phyloP scores from a whole-genome alignment of 2,329 filamentous ascomycete species.

The Cytospora paraplurivora region DNA sequence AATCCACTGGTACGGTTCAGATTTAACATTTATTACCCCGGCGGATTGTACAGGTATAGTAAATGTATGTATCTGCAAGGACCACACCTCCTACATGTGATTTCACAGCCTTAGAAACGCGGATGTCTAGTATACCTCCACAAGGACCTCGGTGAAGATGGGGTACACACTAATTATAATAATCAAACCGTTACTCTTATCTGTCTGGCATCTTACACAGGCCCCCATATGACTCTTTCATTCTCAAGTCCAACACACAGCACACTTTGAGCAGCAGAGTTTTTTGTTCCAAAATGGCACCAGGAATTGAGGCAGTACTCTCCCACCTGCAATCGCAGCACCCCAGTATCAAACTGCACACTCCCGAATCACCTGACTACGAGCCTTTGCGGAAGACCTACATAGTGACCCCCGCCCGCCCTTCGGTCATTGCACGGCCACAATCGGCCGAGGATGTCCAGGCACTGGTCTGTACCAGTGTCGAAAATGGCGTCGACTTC shows the following conservation, averaged over 20 bases:
- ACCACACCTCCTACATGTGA: no score
- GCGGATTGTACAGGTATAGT: slow-evolving; percentile 11
- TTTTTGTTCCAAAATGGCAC: slow-evolving; percentile 8
- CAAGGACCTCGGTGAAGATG: no score
- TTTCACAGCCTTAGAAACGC: no score
- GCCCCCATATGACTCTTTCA: no score
- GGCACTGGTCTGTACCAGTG: slow-evolving; percentile 2
- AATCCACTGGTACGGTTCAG: no score
- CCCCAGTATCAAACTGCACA: slow-evolving; percentile 1
- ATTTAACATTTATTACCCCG: slow-evolving; percentile 12
- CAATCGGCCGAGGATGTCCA: slow-evolving; percentile 13
- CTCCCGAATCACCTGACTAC: slow-evolving; percentile 9
- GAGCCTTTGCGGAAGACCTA: slow-evolving; percentile 1
- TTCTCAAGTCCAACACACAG: no score
- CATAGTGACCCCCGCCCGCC: slow-evolving; percentile 2
- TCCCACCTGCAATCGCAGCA: neutral
- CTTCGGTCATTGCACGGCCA: slow-evolving; percentile 16
- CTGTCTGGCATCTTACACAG: no score
- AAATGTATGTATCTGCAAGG: no score
- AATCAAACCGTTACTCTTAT: no score
- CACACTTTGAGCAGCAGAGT: no score
- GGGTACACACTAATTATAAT: no score
- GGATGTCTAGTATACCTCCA: no score
- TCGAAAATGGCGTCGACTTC: neutral
- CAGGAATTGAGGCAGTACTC: neutral